These are phyloP conservation scores for Aspergillus pseudotamarii DNA, from an alignment of 2,329 filamentous ascomycete species.

Conservation along the genomic window DNA sequence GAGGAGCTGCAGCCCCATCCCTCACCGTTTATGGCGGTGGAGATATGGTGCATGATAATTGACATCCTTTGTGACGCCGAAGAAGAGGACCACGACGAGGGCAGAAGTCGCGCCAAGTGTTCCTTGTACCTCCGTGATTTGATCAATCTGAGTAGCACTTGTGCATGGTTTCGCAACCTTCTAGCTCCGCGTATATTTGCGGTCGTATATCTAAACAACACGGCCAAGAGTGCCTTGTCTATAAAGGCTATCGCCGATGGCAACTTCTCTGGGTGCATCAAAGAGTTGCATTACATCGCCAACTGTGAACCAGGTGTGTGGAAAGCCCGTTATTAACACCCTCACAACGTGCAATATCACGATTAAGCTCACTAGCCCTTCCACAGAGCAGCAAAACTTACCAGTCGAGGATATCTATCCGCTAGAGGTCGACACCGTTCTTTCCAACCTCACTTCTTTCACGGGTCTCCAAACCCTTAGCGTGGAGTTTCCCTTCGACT, in stretches of 20 bases:
- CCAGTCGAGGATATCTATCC: not conserved
- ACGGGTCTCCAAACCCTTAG: not conserved
- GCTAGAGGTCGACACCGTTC: not conserved
- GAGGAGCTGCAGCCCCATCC: no score
- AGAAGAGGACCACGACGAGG: not conserved
- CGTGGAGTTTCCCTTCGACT: not conserved
- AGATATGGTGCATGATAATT: not conserved
- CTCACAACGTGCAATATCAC: not conserved
- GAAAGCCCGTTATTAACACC: not conserved
- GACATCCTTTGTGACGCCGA: not conserved
- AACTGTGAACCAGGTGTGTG: not conserved
- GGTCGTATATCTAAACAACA: not conserved
- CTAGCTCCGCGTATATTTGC: slow-evolving; percentile 1
- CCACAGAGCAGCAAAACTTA: not conserved
- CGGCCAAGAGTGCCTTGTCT: slow-evolving; percentile 1
- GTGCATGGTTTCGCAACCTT: not conserved
- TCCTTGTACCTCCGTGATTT: not conserved
- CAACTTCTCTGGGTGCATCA: not conserved
- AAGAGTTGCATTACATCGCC: not conserved
- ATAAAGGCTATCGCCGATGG: not conserved
- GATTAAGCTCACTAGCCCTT: not conserved
- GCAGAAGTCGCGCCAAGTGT: not conserved
- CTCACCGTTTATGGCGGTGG: not conserved
- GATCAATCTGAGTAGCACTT: not conserved
- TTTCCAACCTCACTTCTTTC: not conserved